Percentiles rank a stretch among this genome's conserved stretches.
phyloP scores from a whole-genome alignment of 1,284 basidiomycete genomes.

The Limonomyces culmigenus region DNA sequence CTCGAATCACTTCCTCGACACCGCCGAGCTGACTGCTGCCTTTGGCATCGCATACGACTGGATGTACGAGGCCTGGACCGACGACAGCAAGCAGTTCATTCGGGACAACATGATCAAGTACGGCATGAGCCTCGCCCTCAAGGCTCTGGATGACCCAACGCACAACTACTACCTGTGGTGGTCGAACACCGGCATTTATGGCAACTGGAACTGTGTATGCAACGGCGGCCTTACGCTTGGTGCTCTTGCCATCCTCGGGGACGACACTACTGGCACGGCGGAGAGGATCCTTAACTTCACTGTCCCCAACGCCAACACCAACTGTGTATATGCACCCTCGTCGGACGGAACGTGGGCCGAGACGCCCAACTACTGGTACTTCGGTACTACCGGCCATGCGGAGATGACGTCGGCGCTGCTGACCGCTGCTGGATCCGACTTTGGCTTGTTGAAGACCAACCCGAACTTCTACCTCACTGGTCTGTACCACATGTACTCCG shows the following conservation, averaged over 20 bases:
- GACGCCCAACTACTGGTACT: slow-evolving; percentile 94
- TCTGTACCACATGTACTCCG: slow-evolving; percentile 82
- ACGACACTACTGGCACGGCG: slow-evolving; percentile 68
- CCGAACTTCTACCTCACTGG: slow-evolving; percentile 62
- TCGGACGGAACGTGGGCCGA: slow-evolving; percentile 90
- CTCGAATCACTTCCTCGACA: slow-evolving; percentile 83
- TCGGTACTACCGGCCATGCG: slow-evolving; percentile 85
- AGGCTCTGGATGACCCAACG: slow-evolving; percentile 27
- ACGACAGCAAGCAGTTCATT: slow-evolving; percentile 57
- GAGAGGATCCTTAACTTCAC: slow-evolving; percentile 50
- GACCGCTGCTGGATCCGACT: slow-evolving; percentile 76
- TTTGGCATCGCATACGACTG: slow-evolving; percentile 94
- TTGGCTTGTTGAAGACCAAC: slow-evolving; percentile 58
- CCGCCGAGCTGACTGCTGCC: slow-evolving; percentile 76
- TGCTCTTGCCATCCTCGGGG: slow-evolving; percentile 77
- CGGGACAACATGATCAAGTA: slow-evolving; percentile 62
- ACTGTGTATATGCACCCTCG: slow-evolving; percentile 55
- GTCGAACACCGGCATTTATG: slow-evolving; percentile 39
- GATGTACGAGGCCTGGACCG: slow-evolving; percentile 77
- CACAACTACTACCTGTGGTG: slow-evolving; percentile 29
- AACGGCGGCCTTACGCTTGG: slow-evolving; percentile 85
- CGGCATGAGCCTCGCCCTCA: slow-evolving; percentile 54
- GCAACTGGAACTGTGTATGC: slow-evolving; percentile 98
- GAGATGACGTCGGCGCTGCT: slow-evolving; percentile 78
- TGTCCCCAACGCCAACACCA: slow-evolving; percentile 58